These are phyloP conservation scores for Microdochium nivale DNA, from an alignment of 2,329 filamentous ascomycete genomes.

Conservation along the genomic window DNA sequence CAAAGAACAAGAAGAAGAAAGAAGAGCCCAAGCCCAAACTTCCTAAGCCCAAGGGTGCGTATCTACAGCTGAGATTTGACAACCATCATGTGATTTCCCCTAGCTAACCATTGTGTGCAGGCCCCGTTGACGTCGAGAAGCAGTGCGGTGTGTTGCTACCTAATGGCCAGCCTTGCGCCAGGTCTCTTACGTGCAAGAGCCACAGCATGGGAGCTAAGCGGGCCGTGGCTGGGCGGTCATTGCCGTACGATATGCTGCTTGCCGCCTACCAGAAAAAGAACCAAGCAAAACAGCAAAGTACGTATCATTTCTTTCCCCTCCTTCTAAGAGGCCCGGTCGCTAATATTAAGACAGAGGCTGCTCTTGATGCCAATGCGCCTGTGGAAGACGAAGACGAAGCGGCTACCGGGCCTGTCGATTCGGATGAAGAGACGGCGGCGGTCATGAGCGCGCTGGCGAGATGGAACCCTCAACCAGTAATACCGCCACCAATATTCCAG, in stretches of 20 bases:
- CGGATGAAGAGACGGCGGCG: conserved; percentile 84
- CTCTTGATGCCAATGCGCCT: conserved; percentile 88
- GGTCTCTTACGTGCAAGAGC: conserved; percentile 87
- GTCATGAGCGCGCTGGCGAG: conserved; percentile 76
- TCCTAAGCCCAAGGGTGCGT: conserved; percentile 69
- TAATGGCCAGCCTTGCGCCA: conserved; percentile 79
- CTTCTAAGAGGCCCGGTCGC: conserved; percentile 2
- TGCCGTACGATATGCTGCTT: conserved; percentile 89
- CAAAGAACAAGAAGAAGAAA: conserved; percentile 91
- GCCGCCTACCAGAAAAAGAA: conserved; percentile 95
- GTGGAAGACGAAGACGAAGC: conserved; percentile 78
- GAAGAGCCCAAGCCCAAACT: conserved; percentile 79
- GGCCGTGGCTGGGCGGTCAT: conserved; percentile 73
- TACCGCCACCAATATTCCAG: conserved; percentile 53
- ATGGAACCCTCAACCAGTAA: conserved; percentile 70
- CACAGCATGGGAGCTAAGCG: conserved; percentile 94
- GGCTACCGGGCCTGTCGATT: conserved; percentile 76
- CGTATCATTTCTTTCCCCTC: conserved; percentile 23
- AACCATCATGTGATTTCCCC: no score
- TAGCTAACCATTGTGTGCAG: conserved; percentile 21
- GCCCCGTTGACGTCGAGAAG: conserved; percentile 86
- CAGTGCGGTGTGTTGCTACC: conserved; percentile 84
- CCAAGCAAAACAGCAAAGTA: conserved; percentile 94
- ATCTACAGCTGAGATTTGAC: background rate
- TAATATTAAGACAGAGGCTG: conserved; percentile 57